phyloP scores from a whole-genome alignment of 2,329 filamentous ascomycete species.

The Hypoxylon sp. region DNA sequence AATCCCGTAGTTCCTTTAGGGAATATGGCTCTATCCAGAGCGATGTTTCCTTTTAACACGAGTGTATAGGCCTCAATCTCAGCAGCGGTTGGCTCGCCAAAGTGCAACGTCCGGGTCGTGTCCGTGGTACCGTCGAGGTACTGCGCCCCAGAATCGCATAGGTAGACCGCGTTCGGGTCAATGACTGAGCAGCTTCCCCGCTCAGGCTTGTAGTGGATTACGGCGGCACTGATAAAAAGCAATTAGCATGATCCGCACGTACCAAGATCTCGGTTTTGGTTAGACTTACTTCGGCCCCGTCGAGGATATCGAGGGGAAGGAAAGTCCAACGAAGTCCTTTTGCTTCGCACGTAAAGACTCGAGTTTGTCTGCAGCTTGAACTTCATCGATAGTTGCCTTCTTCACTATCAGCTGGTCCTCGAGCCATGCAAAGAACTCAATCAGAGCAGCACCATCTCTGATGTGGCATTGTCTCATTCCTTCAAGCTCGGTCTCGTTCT shows the following conservation, averaged over 20 bases:
- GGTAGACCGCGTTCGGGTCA: conserved; percentile 87
- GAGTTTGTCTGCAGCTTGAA: conserved; percentile 91
- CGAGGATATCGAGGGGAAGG: conserved; percentile 96
- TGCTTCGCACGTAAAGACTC: conserved; percentile 79
- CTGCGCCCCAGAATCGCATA: conserved; percentile 98
- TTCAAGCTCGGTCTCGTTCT: conserved; percentile 89
- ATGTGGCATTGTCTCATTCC: conserved; percentile 97
- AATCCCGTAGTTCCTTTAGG: conserved; percentile 96
- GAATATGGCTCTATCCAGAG: conserved; percentile 87
- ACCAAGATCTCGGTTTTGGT: background rate
- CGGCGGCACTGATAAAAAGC: conserved; percentile 76
- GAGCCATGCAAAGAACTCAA: conserved; percentile 96
- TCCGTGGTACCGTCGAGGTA: conserved; percentile 97
- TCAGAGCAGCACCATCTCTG: conserved; percentile 90
- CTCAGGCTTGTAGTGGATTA: conserved; percentile 97
- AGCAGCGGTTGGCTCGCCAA: conserved; percentile 84
- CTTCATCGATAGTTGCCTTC: conserved; percentile 84
- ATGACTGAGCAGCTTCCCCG: conserved; percentile 84
- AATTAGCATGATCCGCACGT: conserved; percentile 30
- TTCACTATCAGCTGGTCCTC: conserved; percentile 87
- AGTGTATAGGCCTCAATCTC: conserved; percentile 94
- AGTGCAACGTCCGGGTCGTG: conserved; percentile 93
- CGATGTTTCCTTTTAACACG: conserved; percentile 94
- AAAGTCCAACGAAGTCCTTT: conserved; percentile 87
- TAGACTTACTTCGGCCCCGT: conserved; percentile 79